Evolutionary conservation across 441 rosid genomes (phyloP).

Genomic region (Eutrema salsugineum): DNA sequence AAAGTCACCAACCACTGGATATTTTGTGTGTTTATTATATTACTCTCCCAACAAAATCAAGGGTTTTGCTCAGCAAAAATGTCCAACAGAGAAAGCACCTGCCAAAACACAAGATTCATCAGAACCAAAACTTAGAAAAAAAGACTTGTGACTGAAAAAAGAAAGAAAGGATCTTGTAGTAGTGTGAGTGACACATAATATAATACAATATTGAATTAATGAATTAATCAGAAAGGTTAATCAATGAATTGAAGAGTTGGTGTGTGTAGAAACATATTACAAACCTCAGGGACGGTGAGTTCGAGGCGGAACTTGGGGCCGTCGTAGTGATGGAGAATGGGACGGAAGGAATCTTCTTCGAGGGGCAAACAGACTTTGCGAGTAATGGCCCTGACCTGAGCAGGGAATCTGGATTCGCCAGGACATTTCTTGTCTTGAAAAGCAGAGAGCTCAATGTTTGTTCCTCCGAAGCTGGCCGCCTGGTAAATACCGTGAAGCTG

Average conservation of each 20-base stretch:
- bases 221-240: too few species aligned
- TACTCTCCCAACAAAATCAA: slow-evolving; percentile 9
- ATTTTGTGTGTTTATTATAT: neutral
- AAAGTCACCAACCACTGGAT: slow-evolving; percentile 3
- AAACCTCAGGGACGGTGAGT: slow-evolving; percentile 84
- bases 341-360: slow-evolving; percentile 98
- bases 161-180: neutral
- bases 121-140: neutral
- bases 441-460: slow-evolving; percentile 88
- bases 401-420: slow-evolving; percentile 96
- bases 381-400: slow-evolving; percentile 90
- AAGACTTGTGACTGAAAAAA: neutral
- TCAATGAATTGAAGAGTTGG: too few species aligned
- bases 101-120: slow-evolving; percentile 7
- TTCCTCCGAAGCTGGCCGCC: slow-evolving; percentile 95
- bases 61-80: slow-evolving; percentile 60
- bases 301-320: slow-evolving; percentile 99
- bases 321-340: slow-evolving; percentile 94
- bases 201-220: too few species aligned
- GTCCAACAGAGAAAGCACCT: slow-evolving; percentile 91
- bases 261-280: too few species aligned
- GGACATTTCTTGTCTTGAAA: slow-evolving; percentile 95
- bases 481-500: slow-evolving; percentile 97
- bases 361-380: slow-evolving; percentile 79
- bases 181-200: too few species aligned